Conservation (phyloP, 805 yeast genomes). For the Hanseniaspora clermontiae region DNA sequence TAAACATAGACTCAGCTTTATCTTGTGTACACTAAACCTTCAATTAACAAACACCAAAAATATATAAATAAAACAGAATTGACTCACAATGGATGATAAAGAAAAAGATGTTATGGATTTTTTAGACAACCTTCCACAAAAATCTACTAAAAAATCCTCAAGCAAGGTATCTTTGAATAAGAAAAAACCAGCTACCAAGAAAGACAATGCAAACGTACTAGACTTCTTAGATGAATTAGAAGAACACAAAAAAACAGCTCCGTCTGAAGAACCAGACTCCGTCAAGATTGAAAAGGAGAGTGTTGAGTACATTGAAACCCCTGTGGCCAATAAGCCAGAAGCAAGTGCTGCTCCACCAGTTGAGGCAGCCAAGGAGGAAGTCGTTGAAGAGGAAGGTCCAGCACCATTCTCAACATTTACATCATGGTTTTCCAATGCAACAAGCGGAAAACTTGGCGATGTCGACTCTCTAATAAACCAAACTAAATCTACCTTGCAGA, state of each 20-base stretch:
- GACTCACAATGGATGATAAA: conserved; percentile 17
- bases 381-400: conserved; percentile 20
- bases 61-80: too few species aligned
- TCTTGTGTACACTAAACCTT: too few species aligned
- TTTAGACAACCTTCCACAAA: conserved; percentile 65
- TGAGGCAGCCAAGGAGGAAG: conserved; percentile 15
- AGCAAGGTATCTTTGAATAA: conserved; percentile 20
- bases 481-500: conserved; percentile 25
- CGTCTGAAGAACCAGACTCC: conserved; percentile 18
- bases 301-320: conserved; percentile 10
- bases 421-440: conserved; percentile 61
- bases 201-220: conserved; percentile 31
- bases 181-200: conserved; percentile 19
- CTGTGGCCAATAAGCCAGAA: conserved; percentile 15
- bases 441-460: conserved; percentile 39
- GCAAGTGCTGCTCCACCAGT: conserved; percentile 17
- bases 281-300: conserved; percentile 7
- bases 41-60: too few species aligned
- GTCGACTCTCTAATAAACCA: conserved; percentile 48
- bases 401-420: conserved; percentile 58
- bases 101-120: conserved; percentile 71
- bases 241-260: conserved; percentile 39
- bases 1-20: too few species aligned
- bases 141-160: conserved; percentile 24
- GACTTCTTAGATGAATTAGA: conserved; percentile 54